phyloP scores from a whole-genome alignment of 164 flowering plant genomes.

The Buxus sempervirens region DNA sequence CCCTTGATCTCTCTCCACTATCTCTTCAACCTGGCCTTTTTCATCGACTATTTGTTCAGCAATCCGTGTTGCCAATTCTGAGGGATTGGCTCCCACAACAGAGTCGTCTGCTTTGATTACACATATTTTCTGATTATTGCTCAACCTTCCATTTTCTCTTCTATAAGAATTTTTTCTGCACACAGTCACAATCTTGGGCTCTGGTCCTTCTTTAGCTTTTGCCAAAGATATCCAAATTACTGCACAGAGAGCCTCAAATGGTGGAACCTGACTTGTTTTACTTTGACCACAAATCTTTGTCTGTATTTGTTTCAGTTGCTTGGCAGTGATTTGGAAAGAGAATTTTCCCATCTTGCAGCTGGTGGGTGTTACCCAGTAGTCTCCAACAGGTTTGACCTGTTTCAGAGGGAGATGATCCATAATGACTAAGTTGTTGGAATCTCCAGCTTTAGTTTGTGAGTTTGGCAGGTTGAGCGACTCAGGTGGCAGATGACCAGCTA shows the following conservation, averaged over 20 bases:
- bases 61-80: conserved; percentile 39
- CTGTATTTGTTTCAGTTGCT: conserved; percentile 30
- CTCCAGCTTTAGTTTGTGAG: conserved; percentile 7
- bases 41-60: conserved; percentile 27
- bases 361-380: conserved; percentile 39
- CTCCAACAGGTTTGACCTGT: conserved; percentile 43
- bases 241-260: conserved; percentile 52
- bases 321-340: conserved; percentile 33
- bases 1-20: conserved; percentile 33
- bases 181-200: conserved; percentile 38
- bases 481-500: conserved; percentile 28
- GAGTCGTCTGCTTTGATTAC: conserved; percentile 35
- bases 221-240: conserved; percentile 64
- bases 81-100: conserved; percentile 21
- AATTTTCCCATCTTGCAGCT: conserved; percentile 37
- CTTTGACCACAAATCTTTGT: conserved; percentile 18
- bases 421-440: background rate
- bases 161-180: conserved; percentile 18
- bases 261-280: conserved; percentile 7
- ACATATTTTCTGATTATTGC: conserved; percentile 42
- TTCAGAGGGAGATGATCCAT: conserved; percentile 29
- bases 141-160: conserved; percentile 19
- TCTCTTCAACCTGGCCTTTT: conserved; percentile 28
- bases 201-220: conserved; percentile 29
- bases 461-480: conserved; percentile 5